Evolutionary conservation across 2,329 filamentous ascomycete species (phyloP).

Genomic region (Tricladium varicosporioides): DNA sequence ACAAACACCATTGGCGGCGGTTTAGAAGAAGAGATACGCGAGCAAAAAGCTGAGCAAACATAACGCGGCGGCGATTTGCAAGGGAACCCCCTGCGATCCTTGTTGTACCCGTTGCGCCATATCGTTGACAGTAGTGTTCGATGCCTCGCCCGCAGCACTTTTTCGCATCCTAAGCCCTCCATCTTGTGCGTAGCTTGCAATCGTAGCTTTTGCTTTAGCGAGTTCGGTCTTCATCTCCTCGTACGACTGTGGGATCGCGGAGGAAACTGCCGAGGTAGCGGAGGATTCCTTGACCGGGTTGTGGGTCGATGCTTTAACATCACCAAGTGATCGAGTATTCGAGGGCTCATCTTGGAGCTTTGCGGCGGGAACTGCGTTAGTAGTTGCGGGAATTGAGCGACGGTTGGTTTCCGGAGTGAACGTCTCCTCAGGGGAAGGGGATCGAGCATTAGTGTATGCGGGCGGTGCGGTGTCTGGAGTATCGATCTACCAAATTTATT

Average conservation of each 20-base stretch:
- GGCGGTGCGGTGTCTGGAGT: constrained; percentile 38
- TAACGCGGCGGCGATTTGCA: constrained; percentile 79
- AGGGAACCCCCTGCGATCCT: constrained; percentile 67
- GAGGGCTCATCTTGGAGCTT: constrained; percentile 31
- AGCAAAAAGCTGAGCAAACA: constrained; percentile 90
- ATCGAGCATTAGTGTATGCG: constrained; percentile 45
- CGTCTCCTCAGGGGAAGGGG: constrained; percentile 47
- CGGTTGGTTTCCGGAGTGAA: constrained; percentile 31
- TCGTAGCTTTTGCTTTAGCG: constrained; percentile 70
- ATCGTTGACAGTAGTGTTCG: constrained; percentile 44
- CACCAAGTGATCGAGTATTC: constrained; percentile 39
- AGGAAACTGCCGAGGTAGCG: constrained; percentile 49
- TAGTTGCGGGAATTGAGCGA: constrained; percentile 22
- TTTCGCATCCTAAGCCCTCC: constrained; percentile 79
- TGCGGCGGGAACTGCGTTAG: constrained; percentile 22
- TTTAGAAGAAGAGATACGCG: constrained; percentile 93
- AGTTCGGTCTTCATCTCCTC: constrained; percentile 73
- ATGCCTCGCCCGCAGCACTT: constrained; percentile 53
- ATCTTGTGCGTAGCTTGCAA: constrained; percentile 67
- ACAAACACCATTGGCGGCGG: not conserved
- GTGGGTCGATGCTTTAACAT: constrained; percentile 32
- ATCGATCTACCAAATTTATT: constrained; percentile 6
- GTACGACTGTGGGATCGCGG: constrained; percentile 31
- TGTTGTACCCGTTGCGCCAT: constrained; percentile 50
- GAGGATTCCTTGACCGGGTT: constrained; percentile 27